Base-by-base conservation (phyloP, 1,284 basidiomycete genomes). In the Fomitopsis schrenkii region DNA sequence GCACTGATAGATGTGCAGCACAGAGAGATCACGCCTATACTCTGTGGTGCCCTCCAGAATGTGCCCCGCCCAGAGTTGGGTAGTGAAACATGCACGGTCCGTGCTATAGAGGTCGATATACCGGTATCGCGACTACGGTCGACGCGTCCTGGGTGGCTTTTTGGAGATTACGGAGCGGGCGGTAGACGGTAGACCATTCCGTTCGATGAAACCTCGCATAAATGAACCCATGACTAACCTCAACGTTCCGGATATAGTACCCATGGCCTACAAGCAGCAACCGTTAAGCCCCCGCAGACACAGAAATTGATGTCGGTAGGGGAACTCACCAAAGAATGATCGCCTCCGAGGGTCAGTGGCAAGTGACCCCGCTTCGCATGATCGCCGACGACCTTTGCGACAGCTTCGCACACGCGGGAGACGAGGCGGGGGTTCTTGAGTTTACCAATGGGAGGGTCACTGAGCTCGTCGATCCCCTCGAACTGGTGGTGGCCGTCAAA, bases 291-390 rank as follows among this genome's bases (percentile, higher is more conserved):
- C 9, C 38, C 12, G 38, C 8, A 15, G 1, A 14, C 38, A 8
- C 14, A 33, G 12, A 10, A 48, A 30, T 1, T 2, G 48, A 30
- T 33, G 30, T 12, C 46, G 26, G 5, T 28, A 12, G 26, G 42
- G 41, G 42, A 26, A 79, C 88, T 64, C 64, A 93, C 93, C 72
- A 98, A 77, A 58, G 93, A 95, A 76, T 98, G 96, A 74, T 98
- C 96, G 12, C 97, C 97, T 17, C 97, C 97, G n/a, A 99, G 80
- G 1, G 95, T 98, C 15, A 99, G 79, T 3, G 95, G 91, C 44
- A 99, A 79, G 71, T 88, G 84, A 9, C 96, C 95, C 59, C 85
- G 84, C 75, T 83, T 83, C 40, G 86, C 88, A 74, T 95, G 91
- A 14, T 74, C 82, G 19, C 86, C 86, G 22, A 99, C 92, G 36